Evolutionary conservation across 2,329 filamentous ascomycete genomes (phyloP), one percentile per base, ranked within the genome.

Genomic region (Cladophialophora chaetospira): DNA sequence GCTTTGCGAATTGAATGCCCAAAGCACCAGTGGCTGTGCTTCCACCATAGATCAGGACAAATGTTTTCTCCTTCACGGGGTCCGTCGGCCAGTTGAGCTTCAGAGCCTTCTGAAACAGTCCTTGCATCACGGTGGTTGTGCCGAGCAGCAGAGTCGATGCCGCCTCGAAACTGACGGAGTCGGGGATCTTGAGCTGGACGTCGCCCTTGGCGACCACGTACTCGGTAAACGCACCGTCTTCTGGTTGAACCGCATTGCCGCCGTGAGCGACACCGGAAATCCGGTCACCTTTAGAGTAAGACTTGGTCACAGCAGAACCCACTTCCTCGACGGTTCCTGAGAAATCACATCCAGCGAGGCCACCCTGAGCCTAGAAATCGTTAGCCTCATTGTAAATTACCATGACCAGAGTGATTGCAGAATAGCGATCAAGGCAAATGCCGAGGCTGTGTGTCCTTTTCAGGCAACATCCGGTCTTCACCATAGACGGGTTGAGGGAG

Each of bases 41-140:
- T 1, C 73, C 77, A 23, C 76, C 77, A 71, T 75, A 79, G 21
- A 79, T 63, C 31, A 78, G 55, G 11, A 79, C 64, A 1, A 66
- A 68, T 17, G 64, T 58, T 23, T 69, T 68, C 8, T 50, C 40
- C 31, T 46, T 51, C 8, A 68, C 61, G 15, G 61, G 17, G 57
- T 49, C 5, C 51, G 58, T 23, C 60, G 68, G 42, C 62, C 60
- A 3, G 63, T 59, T 62, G 17, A 70, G 58, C 3, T 57, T 58
- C 15, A 71, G 60, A 3, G 56, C 59, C 42, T 59, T 53, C 25
- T 63, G 62, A 33, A 51, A 62, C 15, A 65, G 36, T 3, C 63
- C 63, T 31, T 63, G 61, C 21, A 52, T 55, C 13, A 63, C 61
- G 4, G 67, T 66, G 2, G 59, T 58, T 1, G 68, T 38, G 3